phyloP scores from a whole-genome alignment of 2,329 filamentous ascomycete genomes.

The Fusarium chuoi region DNA sequence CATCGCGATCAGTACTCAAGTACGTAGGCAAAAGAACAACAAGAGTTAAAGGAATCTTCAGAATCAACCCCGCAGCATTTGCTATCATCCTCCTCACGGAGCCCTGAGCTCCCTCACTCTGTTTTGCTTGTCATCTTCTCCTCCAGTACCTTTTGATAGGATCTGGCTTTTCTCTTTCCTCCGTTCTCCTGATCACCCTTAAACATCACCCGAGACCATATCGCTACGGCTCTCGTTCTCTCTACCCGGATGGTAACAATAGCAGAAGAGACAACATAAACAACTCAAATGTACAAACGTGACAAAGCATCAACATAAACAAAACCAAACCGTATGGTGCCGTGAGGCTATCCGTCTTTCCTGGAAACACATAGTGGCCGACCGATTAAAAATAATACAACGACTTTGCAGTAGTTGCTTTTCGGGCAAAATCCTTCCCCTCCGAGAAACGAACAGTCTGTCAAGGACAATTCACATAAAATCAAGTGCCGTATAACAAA shows the following conservation, averaged over 20 bases:
- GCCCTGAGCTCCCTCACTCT: constrained; percentile 8
- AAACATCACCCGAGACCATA: neutral
- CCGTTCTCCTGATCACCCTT: constrained; percentile 14
- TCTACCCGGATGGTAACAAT: constrained; percentile 7
- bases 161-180: neutral
- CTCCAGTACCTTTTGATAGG: neutral
- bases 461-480: constrained; percentile 18
- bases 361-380: constrained; percentile 44
- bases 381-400: constrained; percentile 42
- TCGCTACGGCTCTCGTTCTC: neutral
- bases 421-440: constrained; percentile 18
- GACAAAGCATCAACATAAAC: constrained; percentile 34
- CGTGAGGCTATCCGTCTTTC: constrained; percentile 55
- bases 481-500: constrained; percentile 21
- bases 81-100: constrained; percentile 11
- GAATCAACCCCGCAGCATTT: constrained; percentile 17
- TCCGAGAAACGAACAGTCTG: constrained; percentile 22
- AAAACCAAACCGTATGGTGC: constrained; percentile 47
- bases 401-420: constrained; percentile 30
- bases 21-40: constrained; percentile 22
- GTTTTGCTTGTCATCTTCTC: neutral
- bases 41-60: constrained; percentile 17
- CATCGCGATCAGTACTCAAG: constrained; percentile 13
- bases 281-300: constrained; percentile 29
- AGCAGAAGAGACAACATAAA: neutral